phyloP scores from a whole-genome alignment of 345 rosid genomes.

The Salix suchowensis region DNA sequence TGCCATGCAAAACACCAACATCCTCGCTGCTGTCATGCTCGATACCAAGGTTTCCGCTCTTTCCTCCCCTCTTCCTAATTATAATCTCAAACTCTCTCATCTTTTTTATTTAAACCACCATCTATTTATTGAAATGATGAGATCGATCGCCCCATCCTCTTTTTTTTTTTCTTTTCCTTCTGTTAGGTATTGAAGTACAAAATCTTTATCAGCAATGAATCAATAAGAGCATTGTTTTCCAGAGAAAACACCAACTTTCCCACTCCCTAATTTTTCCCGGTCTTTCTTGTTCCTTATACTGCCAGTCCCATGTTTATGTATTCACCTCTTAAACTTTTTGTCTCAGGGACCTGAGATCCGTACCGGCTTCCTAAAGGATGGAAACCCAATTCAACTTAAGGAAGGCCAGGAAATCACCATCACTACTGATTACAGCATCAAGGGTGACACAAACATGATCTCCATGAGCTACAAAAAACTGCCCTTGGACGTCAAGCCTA shows the following conservation, averaged over 20 bases:
- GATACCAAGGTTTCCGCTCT: conserved; percentile 23
- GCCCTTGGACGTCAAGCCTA: conserved; percentile 68
- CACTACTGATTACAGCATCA: conserved; percentile 69
- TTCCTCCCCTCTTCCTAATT: not conserved
- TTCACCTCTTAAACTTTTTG: not conserved
- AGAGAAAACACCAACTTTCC: too few relatives aligned
- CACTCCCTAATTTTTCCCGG: not conserved
- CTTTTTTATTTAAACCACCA: not conserved
- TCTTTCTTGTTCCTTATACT: not conserved
- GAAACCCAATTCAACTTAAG: conserved; percentile 27
- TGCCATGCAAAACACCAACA: conserved; percentile 26
- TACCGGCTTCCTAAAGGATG: conserved; percentile 29
- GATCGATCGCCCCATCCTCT: not conserved
- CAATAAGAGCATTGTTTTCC: too few relatives aligned
- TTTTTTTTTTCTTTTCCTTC: too few relatives aligned
- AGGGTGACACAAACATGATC: conserved; percentile 62
- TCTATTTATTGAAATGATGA: not conserved
- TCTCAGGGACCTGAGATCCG: conserved; percentile 31
- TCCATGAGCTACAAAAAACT: conserved; percentile 91
- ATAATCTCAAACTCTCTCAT: not conserved
- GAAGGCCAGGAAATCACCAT: conserved; percentile 39
- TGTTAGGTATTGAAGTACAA: too few relatives aligned
- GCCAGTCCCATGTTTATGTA: not conserved
- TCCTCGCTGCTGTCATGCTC: conserved; percentile 33
- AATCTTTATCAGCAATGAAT: too few relatives aligned